Conservation (phyloP, 1,284 basidiomycete species). For the Sporisorium scitamineum region DNA sequence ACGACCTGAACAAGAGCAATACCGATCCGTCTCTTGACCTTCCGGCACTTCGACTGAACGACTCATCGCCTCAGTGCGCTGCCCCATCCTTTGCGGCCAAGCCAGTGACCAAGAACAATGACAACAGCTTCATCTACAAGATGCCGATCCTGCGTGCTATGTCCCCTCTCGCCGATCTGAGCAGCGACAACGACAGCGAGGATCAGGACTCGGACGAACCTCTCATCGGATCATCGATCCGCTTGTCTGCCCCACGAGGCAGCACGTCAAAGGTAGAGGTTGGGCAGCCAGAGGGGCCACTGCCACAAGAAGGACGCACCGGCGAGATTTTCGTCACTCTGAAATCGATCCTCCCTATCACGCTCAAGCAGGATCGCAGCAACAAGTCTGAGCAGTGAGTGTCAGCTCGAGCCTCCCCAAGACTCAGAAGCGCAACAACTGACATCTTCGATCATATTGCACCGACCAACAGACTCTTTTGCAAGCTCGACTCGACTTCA, state of each 20-base stretch:
- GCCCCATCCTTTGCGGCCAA: not conserved
- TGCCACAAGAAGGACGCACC: slow-evolving; percentile 26
- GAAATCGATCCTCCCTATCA: slow-evolving; percentile 23
- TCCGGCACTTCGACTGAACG: slow-evolving; percentile 7
- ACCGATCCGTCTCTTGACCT: slow-evolving; percentile 6
- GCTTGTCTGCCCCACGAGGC: not conserved
- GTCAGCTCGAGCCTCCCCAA: not conserved
- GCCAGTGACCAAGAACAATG: not conserved
- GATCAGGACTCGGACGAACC: slow-evolving; percentile 13
- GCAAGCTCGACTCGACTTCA: slow-evolving; percentile 43
- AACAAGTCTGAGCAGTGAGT: slow-evolving; percentile 9
- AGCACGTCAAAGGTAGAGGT: not conserved
- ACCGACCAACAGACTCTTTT: slow-evolving; percentile 14
- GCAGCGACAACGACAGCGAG: slow-evolving; percentile 51
- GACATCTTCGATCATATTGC: not conserved
- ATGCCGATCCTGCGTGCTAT: slow-evolving; percentile 42
- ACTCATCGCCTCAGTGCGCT: not conserved
- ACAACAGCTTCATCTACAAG: slow-evolving; percentile 33
- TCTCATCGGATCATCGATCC: not conserved
- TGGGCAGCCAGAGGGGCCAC: not conserved
- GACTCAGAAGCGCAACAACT: not conserved
- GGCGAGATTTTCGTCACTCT: slow-evolving; percentile 38
- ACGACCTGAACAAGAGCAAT: slow-evolving; percentile 4
- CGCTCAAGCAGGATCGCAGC: not conserved
- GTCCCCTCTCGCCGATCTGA: slow-evolving; percentile 40